phyloP scores from a whole-genome alignment of 1,284 basidiomycete genomes.

The Hymenochaete sp. region DNA sequence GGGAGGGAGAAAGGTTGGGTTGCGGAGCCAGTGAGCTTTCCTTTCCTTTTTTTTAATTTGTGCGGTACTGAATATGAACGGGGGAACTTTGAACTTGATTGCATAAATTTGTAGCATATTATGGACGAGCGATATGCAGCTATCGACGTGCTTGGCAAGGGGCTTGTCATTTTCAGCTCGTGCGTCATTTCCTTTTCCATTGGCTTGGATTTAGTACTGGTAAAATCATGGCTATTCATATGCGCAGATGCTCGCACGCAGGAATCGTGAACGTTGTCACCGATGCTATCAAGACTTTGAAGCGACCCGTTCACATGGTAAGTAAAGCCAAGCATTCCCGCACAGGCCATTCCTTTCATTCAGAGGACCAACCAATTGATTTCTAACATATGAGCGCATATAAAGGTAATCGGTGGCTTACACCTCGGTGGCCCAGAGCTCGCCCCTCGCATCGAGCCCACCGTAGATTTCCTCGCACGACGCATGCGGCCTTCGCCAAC shows the following conservation, averaged over 20 bases:
- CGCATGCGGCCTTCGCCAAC: conserved; percentile 52
- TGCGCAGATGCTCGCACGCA: conserved; percentile 65
- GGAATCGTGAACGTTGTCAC: conserved; percentile 77
- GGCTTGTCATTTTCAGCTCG: conserved; percentile 75
- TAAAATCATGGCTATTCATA: neutral
- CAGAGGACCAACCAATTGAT: neutral
- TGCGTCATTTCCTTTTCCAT: conserved; percentile 28
- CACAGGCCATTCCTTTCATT: neutral
- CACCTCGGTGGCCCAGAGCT: conserved; percentile 67
- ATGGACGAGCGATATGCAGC: conserved; percentile 76
- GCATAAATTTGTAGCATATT: conserved; percentile 54
- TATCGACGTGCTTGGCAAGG: conserved; percentile 70
- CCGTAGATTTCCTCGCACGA: conserved; percentile 60
- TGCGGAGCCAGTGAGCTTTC: conserved; percentile 45
- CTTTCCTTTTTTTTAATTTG: neutral
- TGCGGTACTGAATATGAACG: neutral
- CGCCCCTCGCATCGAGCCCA: conserved; percentile 52
- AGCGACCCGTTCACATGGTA: conserved; percentile 70
- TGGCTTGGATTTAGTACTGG: neutral
- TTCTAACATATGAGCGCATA: conserved; percentile 3
- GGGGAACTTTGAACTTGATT: conserved; percentile 6
- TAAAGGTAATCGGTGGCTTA: conserved; percentile 67
- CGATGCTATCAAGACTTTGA: conserved; percentile 52
- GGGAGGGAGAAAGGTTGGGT: conserved; percentile 42
- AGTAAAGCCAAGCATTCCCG: neutral